Evolutionary conservation across 1,284 basidiomycete genomes (phyloP).

Genomic region (Coniferiporia sulphurascens): DNA sequence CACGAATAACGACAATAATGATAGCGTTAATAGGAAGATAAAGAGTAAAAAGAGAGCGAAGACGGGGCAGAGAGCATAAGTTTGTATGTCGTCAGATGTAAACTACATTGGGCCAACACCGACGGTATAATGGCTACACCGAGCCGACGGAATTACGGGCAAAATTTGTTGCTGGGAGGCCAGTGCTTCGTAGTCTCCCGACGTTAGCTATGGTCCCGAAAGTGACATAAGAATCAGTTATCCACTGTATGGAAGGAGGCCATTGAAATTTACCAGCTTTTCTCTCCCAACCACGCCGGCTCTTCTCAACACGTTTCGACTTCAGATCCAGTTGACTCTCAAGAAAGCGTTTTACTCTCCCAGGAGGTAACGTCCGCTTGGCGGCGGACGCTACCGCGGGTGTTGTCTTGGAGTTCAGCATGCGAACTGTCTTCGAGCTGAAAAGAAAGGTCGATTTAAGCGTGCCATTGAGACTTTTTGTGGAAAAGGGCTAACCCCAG

Average conservation of each 20-base stretch:
- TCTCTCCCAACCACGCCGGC: constrained; percentile 9
- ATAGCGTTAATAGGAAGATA: not conserved
- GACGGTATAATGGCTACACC: not conserved
- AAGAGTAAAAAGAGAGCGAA: constrained; percentile 12
- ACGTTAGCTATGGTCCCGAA: constrained; percentile 10
- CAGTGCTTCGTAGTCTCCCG: constrained; percentile 8
- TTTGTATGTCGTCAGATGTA: not conserved
- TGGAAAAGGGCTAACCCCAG: constrained; percentile 10
- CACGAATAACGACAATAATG: not conserved
- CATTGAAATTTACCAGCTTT: constrained; percentile 7
- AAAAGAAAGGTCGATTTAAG: not conserved
- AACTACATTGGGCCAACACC: too few species aligned
- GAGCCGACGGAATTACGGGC: not conserved
- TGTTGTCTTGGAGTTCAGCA: not conserved
- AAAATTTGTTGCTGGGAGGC: constrained; percentile 10
- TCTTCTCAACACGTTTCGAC: not conserved
- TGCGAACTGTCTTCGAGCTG: constrained; percentile 15
- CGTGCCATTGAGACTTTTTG: not conserved
- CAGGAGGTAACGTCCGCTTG: constrained; percentile 5
- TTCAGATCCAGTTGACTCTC: constrained; percentile 2
- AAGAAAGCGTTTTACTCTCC: constrained; percentile 10
- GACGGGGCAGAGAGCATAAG: not conserved
- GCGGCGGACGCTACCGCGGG: not conserved
- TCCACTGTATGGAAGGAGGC: not conserved
- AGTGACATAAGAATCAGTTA: not conserved